phyloP scores from a whole-genome alignment of 2,329 filamentous ascomycete species.

The Fusarium ramigenum region DNA sequence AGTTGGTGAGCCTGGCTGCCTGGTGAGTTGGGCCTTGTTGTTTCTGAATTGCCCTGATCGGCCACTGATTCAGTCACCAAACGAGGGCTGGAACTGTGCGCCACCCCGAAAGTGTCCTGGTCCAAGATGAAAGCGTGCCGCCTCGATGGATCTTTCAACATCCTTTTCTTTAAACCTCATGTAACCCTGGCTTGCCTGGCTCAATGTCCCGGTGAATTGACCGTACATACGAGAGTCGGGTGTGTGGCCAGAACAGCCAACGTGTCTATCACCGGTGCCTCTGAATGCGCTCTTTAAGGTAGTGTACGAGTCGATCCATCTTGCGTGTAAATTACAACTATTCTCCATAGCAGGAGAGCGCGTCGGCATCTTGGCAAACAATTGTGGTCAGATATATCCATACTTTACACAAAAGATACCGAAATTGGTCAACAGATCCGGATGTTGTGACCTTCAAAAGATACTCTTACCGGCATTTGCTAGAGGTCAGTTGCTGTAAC shows the following conservation, averaged over 20 bases:
- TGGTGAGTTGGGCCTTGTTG: slow-evolving; percentile 10
- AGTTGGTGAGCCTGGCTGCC: slow-evolving; percentile 2
- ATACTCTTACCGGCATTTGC: not conserved
- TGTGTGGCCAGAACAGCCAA: slow-evolving; percentile 1
- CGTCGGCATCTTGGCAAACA: slow-evolving; percentile 3
- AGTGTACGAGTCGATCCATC: slow-evolving; percentile 22
- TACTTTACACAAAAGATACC: not conserved
- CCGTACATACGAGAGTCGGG: not conserved
- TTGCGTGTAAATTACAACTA: slow-evolving; percentile 7
- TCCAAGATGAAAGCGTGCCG: slow-evolving; percentile 16
- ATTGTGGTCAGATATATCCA: not conserved
- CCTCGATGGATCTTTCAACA: slow-evolving; percentile 21
- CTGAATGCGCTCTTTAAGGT: slow-evolving; percentile 7
- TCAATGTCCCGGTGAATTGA: slow-evolving; percentile 3
- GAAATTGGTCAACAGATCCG: not conserved
- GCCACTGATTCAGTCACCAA: slow-evolving; percentile 37
- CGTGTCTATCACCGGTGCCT: slow-evolving; percentile 1
- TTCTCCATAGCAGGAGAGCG: slow-evolving; percentile 6
- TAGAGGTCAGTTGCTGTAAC: not conserved
- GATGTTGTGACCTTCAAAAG: not conserved
- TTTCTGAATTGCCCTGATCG: slow-evolving; percentile 36
- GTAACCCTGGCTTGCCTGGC: not conserved
- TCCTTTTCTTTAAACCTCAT: not conserved
- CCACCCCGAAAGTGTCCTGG: slow-evolving; percentile 30
- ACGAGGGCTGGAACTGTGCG: slow-evolving; percentile 37